Base-by-base conservation (phyloP, 140 eudicot species). In the Anethum foeniculum region DNA sequence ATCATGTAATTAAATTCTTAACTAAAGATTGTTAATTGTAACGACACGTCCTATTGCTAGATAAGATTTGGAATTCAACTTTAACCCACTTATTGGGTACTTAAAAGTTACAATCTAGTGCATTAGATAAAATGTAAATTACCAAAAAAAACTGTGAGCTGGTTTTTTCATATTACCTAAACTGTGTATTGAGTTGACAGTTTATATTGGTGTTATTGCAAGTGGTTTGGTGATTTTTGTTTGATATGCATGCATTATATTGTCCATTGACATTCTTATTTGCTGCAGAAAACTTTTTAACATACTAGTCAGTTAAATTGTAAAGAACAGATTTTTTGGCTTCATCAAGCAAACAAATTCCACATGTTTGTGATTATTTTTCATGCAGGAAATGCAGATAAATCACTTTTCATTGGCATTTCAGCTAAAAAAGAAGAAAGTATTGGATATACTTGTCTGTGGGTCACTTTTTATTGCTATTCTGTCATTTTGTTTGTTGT, bases 371-470 rank as follows among this genome's bases (percentile, higher is more conserved):
- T 12, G 75, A 6, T 60, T 25, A 13, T 39, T 72, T 68, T 58
- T 58, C 75, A 65, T 80, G 87, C 82, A 75, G 54, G 83, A 69
- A 71, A 43, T 39, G 81, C 82, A 82, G 75, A 54, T 30, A 62
- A 7, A 87, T 78, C 82, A 52, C 25, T 84, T 77, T 80, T 43
- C 73, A 82, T 85, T 87, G 86, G 84, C 74, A 79, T 68, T 80
- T 81, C 86, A 76, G 86, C 86, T 68, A 68, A 43, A 44, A 51
- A 38, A 38, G 60, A 43, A 54, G 11, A 73, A 71, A 72, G 58
- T 27, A 25, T 32, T 28, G 18, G 75, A 74, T 41, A 56, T 75
- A 32, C 76, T 81, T 48, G 75, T 86, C 38, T 74, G 82, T 79
- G 65, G 81, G 78, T 65, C 80, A 64, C 69, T 41, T 60, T 60